Conservation (phyloP, 192 early-diverging fungal genomes). For the Podila minutissima region DNA sequence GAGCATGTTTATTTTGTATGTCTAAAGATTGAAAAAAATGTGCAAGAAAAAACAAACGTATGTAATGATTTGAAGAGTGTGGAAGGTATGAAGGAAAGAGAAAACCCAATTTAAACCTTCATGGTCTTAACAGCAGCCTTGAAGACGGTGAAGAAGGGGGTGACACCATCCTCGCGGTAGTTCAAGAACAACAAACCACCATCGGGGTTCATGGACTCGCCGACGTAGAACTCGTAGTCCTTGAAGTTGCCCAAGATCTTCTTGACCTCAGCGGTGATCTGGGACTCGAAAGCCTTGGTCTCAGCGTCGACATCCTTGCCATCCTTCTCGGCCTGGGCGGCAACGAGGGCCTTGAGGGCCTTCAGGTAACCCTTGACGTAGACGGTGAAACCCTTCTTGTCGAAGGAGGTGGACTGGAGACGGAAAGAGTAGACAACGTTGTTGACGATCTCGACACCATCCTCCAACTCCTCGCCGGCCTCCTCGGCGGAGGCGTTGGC, state of each 20-base stretch:
- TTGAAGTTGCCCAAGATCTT: conserved; percentile 84
- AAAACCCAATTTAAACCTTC: conserved; percentile 64
- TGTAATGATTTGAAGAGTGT: not conserved
- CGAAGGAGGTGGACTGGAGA: conserved; percentile 78
- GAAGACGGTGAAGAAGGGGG: conserved; percentile 93
- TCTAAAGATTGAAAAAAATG: not conserved
- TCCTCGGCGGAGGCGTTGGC: conserved; percentile 94
- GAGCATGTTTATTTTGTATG: too few species aligned
- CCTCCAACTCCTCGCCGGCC: conserved; percentile 73
- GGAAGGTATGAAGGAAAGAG: not conserved
- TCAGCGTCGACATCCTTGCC: conserved; percentile 8
- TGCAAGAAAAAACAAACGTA: not conserved
- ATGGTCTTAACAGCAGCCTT: conserved; percentile 82
- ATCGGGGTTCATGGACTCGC: conserved; percentile 88
- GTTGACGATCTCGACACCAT: conserved; percentile 74
- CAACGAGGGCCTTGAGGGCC: conserved; percentile 72
- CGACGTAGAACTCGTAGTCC: conserved; percentile 80
- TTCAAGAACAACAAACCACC: conserved; percentile 90
- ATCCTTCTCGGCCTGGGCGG: conserved; percentile 57
- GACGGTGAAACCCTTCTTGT: conserved; percentile 91
- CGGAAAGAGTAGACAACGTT: conserved; percentile 87
- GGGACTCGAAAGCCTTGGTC: conserved; percentile 70
- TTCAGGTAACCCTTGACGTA: conserved; percentile 98
- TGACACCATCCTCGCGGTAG: conserved; percentile 94
- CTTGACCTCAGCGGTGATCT: conserved; percentile 73